Percentiles rank a stretch among this genome's conserved stretches.
Conservation (phyloP, 371 early-diverging fungal species). For the Dentiscutata heterogama region DNA sequence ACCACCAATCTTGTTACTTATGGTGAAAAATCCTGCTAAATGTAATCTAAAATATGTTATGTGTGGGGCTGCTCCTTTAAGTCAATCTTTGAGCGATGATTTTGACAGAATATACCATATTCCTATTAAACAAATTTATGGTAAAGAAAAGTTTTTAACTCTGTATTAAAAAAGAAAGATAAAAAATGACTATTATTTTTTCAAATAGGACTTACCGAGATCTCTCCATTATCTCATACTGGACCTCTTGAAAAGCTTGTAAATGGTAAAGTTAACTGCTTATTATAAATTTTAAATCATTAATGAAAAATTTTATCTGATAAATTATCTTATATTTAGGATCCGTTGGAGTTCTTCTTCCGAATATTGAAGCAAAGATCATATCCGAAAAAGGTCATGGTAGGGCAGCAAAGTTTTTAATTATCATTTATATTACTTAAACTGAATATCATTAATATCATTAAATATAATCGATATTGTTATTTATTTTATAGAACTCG, state of each 20-base stretch:
- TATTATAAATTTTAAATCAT: neutral
- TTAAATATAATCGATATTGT: too few relatives aligned
- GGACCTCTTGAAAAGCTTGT: conserved; percentile 57
- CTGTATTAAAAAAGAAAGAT: conserved; percentile 47
- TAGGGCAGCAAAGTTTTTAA: conserved; percentile 34
- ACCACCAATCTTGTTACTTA: conserved; percentile 78
- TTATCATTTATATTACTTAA: too few relatives aligned
- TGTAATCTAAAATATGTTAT: conserved; percentile 67
- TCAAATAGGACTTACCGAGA: conserved; percentile 46
- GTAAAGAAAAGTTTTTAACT: conserved; percentile 51
- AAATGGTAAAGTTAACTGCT: conserved; percentile 68
- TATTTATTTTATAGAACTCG: conserved; percentile 66
- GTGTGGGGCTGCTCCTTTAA: conserved; percentile 89
- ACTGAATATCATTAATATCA: too few relatives aligned
- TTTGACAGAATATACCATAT: neutral
- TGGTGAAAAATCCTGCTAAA: conserved; percentile 75
- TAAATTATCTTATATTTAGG: neutral
- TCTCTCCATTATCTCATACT: conserved; percentile 32
- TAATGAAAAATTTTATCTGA: neutral
- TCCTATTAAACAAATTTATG: conserved; percentile 46
- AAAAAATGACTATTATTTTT: conserved; percentile 62
- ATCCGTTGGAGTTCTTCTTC: conserved; percentile 41
- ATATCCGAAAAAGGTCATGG: conserved; percentile 52
- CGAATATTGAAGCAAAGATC: conserved; percentile 51
- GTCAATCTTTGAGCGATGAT: conserved; percentile 54